Evolutionary conservation across 2,329 filamentous ascomycete genomes (phyloP).

Genomic region (Venturia aucupariae): DNA sequence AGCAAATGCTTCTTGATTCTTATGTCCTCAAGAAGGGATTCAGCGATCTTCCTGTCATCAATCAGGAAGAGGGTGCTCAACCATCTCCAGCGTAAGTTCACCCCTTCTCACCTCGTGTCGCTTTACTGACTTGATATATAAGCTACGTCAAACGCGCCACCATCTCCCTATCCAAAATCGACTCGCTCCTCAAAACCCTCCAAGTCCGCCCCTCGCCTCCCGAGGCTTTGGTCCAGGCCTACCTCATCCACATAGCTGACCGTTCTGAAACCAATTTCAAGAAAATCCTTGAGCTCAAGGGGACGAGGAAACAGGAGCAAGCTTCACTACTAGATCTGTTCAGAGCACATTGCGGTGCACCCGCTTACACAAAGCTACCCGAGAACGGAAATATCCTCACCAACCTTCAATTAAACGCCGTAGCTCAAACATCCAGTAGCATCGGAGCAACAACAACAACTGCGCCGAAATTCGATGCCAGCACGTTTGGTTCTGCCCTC

Average conservation of each 20-base stretch:
- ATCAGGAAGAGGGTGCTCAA: slow-evolving; percentile 48
- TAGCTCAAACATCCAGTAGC: background rate
- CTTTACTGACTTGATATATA: slow-evolving; percentile 22
- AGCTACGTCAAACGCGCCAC: slow-evolving; percentile 81
- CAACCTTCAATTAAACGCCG: slow-evolving; percentile 25
- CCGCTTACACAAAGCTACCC: slow-evolving; percentile 56
- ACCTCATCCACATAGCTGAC: slow-evolving; percentile 94
- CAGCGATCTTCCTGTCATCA: slow-evolving; percentile 57
- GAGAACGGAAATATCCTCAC: slow-evolving; percentile 29
- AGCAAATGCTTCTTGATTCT: slow-evolving; percentile 96
- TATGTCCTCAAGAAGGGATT: slow-evolving; percentile 80
- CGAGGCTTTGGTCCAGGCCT: slow-evolving; percentile 91
- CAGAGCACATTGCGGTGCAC: slow-evolving; percentile 66
- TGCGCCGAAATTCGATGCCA: slow-evolving; percentile 59
- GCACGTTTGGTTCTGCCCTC: slow-evolving; percentile 75
- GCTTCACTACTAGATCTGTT: slow-evolving; percentile 79
- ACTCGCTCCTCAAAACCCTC: slow-evolving; percentile 88
- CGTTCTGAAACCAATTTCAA: slow-evolving; percentile 89
- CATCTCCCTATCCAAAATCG: slow-evolving; percentile 73
- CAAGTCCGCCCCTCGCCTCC: slow-evolving; percentile 87
- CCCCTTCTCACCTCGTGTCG: slow-evolving; percentile 20
- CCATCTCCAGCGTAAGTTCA: slow-evolving; percentile 38
- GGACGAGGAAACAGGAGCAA: slow-evolving; percentile 74
- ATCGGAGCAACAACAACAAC: slow-evolving; percentile 27
- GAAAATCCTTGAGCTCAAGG: slow-evolving; percentile 93